Evolutionary conservation across 306 rosid genomes (phyloP), one percentile per base, ranked within the genome.

Genomic region (Hippophae gyantsensis): DNA sequence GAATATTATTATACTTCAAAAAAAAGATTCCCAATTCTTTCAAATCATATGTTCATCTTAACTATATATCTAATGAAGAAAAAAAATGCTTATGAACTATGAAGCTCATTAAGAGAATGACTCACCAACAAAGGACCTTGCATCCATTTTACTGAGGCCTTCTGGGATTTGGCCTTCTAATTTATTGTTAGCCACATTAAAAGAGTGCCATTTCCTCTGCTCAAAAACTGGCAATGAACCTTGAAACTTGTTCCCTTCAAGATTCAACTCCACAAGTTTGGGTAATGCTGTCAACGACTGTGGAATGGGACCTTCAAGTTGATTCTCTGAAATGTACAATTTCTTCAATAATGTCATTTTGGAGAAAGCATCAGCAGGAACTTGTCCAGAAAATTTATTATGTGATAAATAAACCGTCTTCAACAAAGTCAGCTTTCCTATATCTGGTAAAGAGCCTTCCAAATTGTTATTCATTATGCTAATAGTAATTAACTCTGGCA

Each of bases 81-180:
- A 48, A 11, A 11, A 3, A 13, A 48, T 14, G 6, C 2, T 10
- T n/a, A 48, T 11, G 12, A 12, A 11, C 13, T 41, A 1, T 54
- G 4, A 52, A 55, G 11, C n/a, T 44, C n/a, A 8, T 5, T 23
- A 43, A 32, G 38, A 32, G 5, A 32, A 32, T 32, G 38, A 56
- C 69, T 70, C 78, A 89, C 98, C 95, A 5, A 53, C 13, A 66
- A 72, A 74, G 0, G 84, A 54, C 18, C 64, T 64, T 10, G 78
- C 65, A 56, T 70, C 58, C 3, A 10, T 4, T 6, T 47, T 25
- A 58, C 71, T 66, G 6, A 84, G 61, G 46, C 57, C 57, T 48
- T 46, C 38, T 11, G 96, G 96, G n/a, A 88, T 75, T 38, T 14
- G 54, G 69, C 99, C 99, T 14, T 66, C 76, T 10, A 92, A 58